A percentile compares a stretch with the other conserved stretches of the same genome.
These are phyloP conservation scores for Gynostemma pentaphyllum DNA, from an alignment of 306 rosid genomes.

Conservation along the genomic window DNA sequence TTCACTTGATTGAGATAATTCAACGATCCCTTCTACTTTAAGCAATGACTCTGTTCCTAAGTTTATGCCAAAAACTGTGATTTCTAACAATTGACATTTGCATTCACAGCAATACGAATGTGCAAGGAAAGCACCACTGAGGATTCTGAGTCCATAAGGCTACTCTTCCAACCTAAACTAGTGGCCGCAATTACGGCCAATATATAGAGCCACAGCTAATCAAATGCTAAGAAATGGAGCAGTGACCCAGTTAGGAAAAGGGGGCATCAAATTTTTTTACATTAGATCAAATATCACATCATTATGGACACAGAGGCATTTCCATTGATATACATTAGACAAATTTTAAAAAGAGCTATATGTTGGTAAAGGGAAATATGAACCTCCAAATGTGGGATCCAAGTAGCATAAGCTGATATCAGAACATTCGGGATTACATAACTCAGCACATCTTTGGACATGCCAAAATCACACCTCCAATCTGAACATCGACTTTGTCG, in stretches of 20 bases:
- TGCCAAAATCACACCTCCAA: not conserved
- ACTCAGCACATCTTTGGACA: not conserved
- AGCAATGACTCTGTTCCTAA: not conserved
- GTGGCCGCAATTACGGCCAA: too few relatives aligned
- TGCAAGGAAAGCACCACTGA: too few relatives aligned
- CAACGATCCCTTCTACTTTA: not conserved
- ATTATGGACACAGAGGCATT: not conserved
- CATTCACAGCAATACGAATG: not conserved
- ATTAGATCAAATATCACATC: constrained; percentile 4
- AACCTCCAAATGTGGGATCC: constrained; percentile 1
- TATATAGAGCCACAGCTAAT: too few relatives aligned
- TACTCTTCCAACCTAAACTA: too few relatives aligned
- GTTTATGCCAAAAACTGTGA: not conserved
- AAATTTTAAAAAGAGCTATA: not conserved
- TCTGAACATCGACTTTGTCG: not conserved
- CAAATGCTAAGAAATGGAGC: too few relatives aligned
- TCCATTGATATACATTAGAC: not conserved
- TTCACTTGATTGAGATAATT: not conserved
- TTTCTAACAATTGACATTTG: not conserved
- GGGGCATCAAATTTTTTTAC: not conserved
- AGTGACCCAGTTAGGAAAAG: not conserved
- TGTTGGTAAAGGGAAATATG: constrained; percentile 4
- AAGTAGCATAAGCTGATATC: not conserved
- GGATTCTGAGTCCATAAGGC: too few relatives aligned
- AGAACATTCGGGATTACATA: not conserved